Conservation (phyloP, 1,284 basidiomycete genomes). For the Inonotus obliquus region DNA sequence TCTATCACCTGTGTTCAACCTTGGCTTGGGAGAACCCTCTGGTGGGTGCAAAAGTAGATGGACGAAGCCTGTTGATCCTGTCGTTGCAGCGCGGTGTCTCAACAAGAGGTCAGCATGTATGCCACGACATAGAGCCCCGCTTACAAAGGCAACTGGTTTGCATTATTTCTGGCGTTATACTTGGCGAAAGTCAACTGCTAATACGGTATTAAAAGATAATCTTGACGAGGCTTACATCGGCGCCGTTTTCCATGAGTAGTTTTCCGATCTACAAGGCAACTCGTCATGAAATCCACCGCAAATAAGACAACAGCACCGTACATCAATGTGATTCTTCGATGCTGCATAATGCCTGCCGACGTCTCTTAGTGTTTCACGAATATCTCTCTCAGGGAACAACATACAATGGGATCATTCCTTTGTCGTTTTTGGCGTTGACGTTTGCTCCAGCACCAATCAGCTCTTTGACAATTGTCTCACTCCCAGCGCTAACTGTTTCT, state of each 20-base stretch:
- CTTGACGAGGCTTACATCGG: constrained; percentile 60
- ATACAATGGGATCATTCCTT: constrained; percentile 84
- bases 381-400: constrained; percentile 27
- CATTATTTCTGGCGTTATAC: constrained; percentile 90
- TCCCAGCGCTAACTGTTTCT: constrained; percentile 71
- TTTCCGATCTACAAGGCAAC: constrained; percentile 69
- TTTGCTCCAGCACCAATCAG: constrained; percentile 83
- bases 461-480: constrained; percentile 73
- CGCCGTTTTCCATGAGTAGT: constrained; percentile 78
- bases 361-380: background rate
- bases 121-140: constrained; percentile 27
- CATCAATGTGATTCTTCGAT: constrained; percentile 86
- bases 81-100: constrained; percentile 92
- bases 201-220: background rate
- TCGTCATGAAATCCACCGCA: constrained; percentile 18
- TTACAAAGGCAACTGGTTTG: constrained; percentile 85
- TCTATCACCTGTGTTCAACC: constrained; percentile 83
- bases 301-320: constrained; percentile 33
- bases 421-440: constrained; percentile 77
- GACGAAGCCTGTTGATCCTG: constrained; percentile 85
- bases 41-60: constrained; percentile 73
- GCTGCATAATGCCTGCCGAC: constrained; percentile 83
- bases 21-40: constrained; percentile 69
- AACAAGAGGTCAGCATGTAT: constrained; percentile 21
- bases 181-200: constrained; percentile 33